Percentiles rank a stretch among this genome's conserved stretches.
These are phyloP conservation scores for Thalassiosira oceanica DNA, from an alignment of 352 stramenopile species.

Conservation along the genomic window DNA sequence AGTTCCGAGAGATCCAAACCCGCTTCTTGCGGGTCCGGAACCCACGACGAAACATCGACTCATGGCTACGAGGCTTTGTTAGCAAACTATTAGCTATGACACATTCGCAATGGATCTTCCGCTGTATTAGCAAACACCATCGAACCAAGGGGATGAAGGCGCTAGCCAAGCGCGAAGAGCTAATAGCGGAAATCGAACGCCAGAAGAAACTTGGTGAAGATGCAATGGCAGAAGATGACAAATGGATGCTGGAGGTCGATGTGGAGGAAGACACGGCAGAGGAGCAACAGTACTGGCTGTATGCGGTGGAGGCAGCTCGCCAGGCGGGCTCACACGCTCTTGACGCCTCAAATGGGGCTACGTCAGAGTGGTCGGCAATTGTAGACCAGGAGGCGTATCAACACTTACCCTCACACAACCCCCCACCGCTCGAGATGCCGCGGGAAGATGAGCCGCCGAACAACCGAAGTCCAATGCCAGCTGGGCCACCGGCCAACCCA, in stretches of 20 bases:
- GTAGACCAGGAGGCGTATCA: too few relatives aligned
- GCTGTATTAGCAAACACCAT: slow-evolving; percentile 8
- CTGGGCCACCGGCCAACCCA: too few relatives aligned
- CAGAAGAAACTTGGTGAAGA: not conserved
- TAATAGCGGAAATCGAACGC: not conserved
- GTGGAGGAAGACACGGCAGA: not conserved
- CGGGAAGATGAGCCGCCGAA: too few relatives aligned
- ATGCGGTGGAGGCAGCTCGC: not conserved
- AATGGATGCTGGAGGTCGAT: slow-evolving; percentile 12
- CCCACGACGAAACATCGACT: not conserved
- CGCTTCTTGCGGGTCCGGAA: not conserved
- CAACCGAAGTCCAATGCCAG: too few relatives aligned
- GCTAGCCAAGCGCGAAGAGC: not conserved
- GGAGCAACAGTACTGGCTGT: not conserved
- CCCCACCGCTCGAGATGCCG: too few relatives aligned
- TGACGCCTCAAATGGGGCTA: too few relatives aligned
- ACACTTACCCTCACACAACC: too few relatives aligned
- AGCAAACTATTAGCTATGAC: slow-evolving; percentile 7
- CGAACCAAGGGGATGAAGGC: not conserved
- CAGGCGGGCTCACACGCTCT: not conserved
- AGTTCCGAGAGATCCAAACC: not conserved
- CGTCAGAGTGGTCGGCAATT: too few relatives aligned
- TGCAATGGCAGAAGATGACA: not conserved
- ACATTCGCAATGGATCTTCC: slow-evolving; percentile 23
- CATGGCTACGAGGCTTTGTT: slow-evolving; percentile 5